phyloP scores from a whole-genome alignment of 2,329 filamentous ascomycete species.

The Botrytis aclada region DNA sequence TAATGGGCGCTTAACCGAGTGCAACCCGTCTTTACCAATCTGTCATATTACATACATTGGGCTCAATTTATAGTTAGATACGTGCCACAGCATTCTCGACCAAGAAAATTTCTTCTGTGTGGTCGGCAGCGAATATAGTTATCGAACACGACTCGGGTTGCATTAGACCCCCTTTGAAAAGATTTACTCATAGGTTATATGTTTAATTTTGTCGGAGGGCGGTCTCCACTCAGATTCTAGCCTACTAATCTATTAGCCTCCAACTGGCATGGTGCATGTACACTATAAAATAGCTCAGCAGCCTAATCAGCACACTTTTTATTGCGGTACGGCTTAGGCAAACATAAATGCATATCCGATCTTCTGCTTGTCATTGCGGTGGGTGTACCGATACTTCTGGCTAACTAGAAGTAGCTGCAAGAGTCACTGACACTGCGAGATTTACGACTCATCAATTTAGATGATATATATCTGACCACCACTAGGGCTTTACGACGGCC shows the following conservation, averaged over 20 bases:
- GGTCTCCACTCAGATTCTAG: neutral
- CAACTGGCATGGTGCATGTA: neutral
- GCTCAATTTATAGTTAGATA: neutral
- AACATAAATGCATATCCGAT: neutral
- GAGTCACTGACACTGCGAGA: neutral
- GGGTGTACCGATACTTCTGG: neutral
- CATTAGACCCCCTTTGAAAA: neutral
- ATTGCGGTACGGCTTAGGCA: neutral
- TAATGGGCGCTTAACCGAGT: conserved; percentile 1
- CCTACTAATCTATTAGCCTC: neutral
- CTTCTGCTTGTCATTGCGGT: too few species aligned
- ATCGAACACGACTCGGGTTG: neutral
- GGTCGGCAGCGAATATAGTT: neutral
- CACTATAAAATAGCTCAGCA: neutral
- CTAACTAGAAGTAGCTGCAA: neutral
- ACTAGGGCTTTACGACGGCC: neutral
- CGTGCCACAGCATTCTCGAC: neutral
- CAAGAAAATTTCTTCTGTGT: neutral
- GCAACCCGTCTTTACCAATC: neutral
- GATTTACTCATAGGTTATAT: too few species aligned
- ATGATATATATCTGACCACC: neutral
- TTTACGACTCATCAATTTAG: neutral
- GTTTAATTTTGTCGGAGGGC: neutral
- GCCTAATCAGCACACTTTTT: neutral
- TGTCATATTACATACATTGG: neutral